Percentiles rank a stretch among this genome's conserved stretches.
Conservation (phyloP, 2,329 filamentous ascomycete genomes). For the Pseudogymnoascus sp. region DNA sequence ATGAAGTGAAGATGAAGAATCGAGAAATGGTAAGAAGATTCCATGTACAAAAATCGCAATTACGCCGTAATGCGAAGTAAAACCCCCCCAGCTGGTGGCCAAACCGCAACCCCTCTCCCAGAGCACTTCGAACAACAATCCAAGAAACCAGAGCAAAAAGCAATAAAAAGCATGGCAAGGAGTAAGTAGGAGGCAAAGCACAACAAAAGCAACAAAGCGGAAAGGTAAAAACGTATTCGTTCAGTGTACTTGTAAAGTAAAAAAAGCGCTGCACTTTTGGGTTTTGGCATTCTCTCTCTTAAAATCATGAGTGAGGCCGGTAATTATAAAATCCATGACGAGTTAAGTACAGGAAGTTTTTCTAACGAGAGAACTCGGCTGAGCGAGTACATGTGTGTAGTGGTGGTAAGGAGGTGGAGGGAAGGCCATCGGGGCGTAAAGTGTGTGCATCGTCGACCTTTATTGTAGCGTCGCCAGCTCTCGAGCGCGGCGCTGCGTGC, state of each 20-base stretch:
- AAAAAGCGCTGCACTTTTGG: slow-evolving; percentile 4
- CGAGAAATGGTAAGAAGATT: background rate
- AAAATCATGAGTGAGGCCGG: background rate
- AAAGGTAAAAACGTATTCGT: background rate
- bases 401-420: background rate
- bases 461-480: slow-evolving; percentile 5
- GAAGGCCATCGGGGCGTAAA: background rate
- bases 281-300: background rate
- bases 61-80: slow-evolving; percentile 1
- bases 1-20: background rate
- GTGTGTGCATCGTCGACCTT: background rate
- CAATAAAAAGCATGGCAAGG: background rate
- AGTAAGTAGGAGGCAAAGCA: background rate
- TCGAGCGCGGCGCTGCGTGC: background rate
- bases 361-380: background rate
- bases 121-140: background rate
- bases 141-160: background rate
- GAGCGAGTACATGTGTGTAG: background rate
- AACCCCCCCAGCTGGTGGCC: background rate
- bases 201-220: background rate
- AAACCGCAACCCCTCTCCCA: background rate
- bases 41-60: slow-evolving; percentile 3
- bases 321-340: background rate
- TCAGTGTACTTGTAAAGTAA: background rate
- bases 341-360: background rate